A percentile compares a stretch with the other conserved stretches of the same genome.
phyloP scores from a whole-genome alignment of 2,329 filamentous ascomycete genomes.

The Epichloe gansuensis region DNA sequence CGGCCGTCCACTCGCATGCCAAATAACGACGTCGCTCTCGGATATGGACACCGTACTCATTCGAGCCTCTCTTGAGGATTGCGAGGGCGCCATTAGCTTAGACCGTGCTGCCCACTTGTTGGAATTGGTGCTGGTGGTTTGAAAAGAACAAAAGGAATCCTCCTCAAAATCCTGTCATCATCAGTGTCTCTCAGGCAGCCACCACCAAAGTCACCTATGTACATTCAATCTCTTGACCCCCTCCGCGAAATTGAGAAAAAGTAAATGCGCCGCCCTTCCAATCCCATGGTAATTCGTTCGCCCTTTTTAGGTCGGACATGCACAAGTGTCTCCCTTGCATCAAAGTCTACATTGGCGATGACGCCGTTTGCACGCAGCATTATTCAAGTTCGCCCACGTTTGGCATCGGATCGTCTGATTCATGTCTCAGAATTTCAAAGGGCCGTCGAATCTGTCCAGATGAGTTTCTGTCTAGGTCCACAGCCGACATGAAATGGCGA shows the following conservation, averaged over 20 bases:
- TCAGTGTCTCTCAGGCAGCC: no score
- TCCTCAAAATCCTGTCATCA: no score
- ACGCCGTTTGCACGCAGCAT: neutral
- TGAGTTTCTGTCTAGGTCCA: neutral
- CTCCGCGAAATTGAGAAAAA: no score
- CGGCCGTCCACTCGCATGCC: neutral
- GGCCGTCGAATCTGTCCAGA: neutral
- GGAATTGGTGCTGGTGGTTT: no score
- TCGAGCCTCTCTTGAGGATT: no score
- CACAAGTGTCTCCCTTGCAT: neutral
- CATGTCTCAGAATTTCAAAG: neutral
- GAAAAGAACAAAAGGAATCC: no score
- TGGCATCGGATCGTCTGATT: neutral
- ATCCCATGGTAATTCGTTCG: neutral
- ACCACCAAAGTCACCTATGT: no score
- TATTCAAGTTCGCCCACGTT: neutral
- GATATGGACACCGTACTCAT: no score
- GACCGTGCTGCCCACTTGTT: no score
- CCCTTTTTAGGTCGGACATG: neutral
- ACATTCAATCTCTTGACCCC: no score
- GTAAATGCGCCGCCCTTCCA: neutral
- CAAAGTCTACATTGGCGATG: neutral
- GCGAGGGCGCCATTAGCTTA: no score
- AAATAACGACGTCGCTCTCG: neutral
- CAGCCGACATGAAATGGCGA: conserved; percentile 10